These are phyloP conservation scores for Trichoderma sp. DNA, from an alignment of 2,329 filamentous ascomycete genomes.

Conservation along the genomic window DNA sequence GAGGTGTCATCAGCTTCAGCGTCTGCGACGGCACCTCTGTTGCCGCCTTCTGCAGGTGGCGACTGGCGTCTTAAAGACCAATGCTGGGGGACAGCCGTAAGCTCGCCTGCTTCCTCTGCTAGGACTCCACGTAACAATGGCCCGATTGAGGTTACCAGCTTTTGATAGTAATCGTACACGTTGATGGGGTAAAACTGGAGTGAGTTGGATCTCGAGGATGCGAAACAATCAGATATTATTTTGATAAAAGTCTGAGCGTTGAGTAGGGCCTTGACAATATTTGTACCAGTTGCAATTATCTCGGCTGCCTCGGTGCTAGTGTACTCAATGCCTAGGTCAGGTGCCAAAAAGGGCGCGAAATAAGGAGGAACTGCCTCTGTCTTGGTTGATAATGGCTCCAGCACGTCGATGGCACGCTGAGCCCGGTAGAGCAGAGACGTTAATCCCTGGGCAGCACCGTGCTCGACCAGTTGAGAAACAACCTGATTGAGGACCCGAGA, in stretches of 20 bases:
- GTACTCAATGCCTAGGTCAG: constrained; percentile 39
- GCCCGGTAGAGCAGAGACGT: constrained; percentile 78
- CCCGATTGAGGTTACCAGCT: constrained; percentile 74
- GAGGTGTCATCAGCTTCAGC: constrained; percentile 35
- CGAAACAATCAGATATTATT: constrained; percentile 73
- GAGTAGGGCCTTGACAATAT: constrained; percentile 74
- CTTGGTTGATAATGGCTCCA: constrained; percentile 64
- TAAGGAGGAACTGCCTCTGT: constrained; percentile 59
- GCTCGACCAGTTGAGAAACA: constrained; percentile 76
- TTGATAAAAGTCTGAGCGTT: constrained; percentile 75
- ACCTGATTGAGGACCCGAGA: constrained; percentile 72
- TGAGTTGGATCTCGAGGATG: constrained; percentile 62
- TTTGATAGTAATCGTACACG: constrained; percentile 78
- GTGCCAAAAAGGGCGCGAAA: constrained; percentile 66
- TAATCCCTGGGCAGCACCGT: constrained; percentile 76
- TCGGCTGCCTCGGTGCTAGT: constrained; percentile 39
- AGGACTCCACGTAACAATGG: constrained; percentile 76
- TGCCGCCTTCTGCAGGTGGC: constrained; percentile 28
- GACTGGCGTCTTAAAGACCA: constrained; percentile 51
- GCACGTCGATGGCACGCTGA: constrained; percentile 65
- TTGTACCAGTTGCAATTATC: constrained; percentile 67
- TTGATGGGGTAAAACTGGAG: constrained; percentile 75
- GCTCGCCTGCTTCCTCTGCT: constrained; percentile 79
- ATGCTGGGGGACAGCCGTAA: constrained; percentile 70
- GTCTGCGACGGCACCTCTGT: constrained; percentile 26